Evolutionary conservation across 768 basidiomycete species (phyloP), one percentile per base, ranked within the genome.

Genomic region (Mycena crocata): DNA sequence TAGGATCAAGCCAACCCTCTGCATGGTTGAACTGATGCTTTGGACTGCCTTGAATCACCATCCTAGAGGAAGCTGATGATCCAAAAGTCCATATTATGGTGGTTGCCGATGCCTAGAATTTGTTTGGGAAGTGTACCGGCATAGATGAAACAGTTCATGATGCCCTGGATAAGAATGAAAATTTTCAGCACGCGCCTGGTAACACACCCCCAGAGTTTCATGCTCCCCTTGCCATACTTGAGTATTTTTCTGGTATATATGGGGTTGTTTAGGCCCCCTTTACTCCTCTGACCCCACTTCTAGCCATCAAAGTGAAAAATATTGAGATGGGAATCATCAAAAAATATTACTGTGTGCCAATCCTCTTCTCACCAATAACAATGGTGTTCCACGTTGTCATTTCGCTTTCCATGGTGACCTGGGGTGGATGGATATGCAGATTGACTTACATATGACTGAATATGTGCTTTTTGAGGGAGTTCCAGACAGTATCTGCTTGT

Each of bases 311-410:
- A 48, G 24, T 15, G 6, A 13, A 58, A 34, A 35, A 58, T 14
- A 35, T 58, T 46, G 57, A 58, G 48, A 5, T 48, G 32, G 44
- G 57, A 58, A 19, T 48, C 44, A 34, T 58, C 42, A 21, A 42
- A 57, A 45, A 45, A 45, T 57, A 44, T 45, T 31, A 57, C 56
- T 30, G 56, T 30, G 28, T 13, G 52, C 57, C 45, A 48, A 48
- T 58, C 45, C 44, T 58, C 57, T 14, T 30, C 39, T 26, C 2
- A 42, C 55, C 55, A 44, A 44, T 44, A 57, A 57, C 55, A 57
- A 57, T 58, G 57, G 23, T 58, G 45, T 50, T 49, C 28, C 37
- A 24, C 58, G 46, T 28, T 1, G 48, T 40, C 45, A 37, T 21
- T 28, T 28, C 48, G 48, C 58, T 60, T 60, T 35, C 24, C 35